Evolutionary conservation across 176 grass and related monocot species (phyloP).

Genomic region (Otatea glauca): DNA sequence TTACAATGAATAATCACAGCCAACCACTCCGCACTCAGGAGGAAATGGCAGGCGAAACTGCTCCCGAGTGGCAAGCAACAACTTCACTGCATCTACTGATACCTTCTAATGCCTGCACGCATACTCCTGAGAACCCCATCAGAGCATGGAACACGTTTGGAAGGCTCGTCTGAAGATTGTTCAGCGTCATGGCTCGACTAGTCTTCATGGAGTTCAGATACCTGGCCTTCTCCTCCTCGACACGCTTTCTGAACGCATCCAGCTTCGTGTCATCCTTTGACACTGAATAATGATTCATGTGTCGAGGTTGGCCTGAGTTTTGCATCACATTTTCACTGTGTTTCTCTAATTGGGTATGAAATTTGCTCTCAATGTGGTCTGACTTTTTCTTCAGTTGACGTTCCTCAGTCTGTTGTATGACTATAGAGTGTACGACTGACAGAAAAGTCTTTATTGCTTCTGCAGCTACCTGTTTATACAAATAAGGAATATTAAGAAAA

Average conservation of each 20-base stretch:
- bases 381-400: slow-evolving; percentile 75
- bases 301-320: slow-evolving; percentile 37
- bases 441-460: slow-evolving; percentile 86
- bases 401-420: slow-evolving; percentile 80
- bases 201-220: slow-evolving; percentile 73
- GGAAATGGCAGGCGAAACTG: slow-evolving; percentile 51
- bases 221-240: slow-evolving; percentile 78
- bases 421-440: slow-evolving; percentile 71
- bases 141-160: slow-evolving; percentile 93
- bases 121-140: slow-evolving; percentile 70
- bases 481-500: slow-evolving; percentile 22
- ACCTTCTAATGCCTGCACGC: slow-evolving; percentile 74
- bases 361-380: slow-evolving; percentile 59
- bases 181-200: slow-evolving; percentile 84
- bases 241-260: slow-evolving; percentile 69
- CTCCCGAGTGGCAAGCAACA: slow-evolving; percentile 49
- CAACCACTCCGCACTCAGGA: slow-evolving; percentile 34
- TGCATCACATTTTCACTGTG: slow-evolving; percentile 49
- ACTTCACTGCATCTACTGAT: slow-evolving; percentile 67
- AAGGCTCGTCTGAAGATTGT: slow-evolving; percentile 82
- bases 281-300: slow-evolving; percentile 42
- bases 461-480: slow-evolving; percentile 72
- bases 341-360: slow-evolving; percentile 64
- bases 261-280: slow-evolving; percentile 63
- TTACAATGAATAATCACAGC: slow-evolving; percentile 60